Conservation (phyloP, 371 early-diverging fungal species). For the Saksenaea oblongispora region DNA sequence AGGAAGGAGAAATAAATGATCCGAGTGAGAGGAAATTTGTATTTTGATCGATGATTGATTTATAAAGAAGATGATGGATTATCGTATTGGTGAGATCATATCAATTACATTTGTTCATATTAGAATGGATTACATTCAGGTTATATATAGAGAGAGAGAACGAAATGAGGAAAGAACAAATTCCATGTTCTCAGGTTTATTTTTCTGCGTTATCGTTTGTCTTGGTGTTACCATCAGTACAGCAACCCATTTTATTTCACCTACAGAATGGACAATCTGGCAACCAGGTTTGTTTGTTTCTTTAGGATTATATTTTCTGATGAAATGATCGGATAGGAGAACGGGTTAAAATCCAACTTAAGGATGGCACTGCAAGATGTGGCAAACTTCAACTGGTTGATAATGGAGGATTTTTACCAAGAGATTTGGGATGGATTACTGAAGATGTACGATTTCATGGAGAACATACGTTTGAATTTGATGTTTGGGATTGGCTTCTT, state of each 20-base stretch:
- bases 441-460: constrained; percentile 10
- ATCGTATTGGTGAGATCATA: no score
- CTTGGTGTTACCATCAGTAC: not conserved
- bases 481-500: constrained; percentile 19
- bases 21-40: no score
- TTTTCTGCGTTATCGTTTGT: not conserved
- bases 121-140: no score
- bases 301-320: not conserved
- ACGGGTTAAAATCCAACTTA: constrained; percentile 6
- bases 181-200: not conserved
- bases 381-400: constrained; percentile 8
- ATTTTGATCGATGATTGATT: no score
- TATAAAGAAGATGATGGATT: no score
- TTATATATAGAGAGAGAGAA: no score
- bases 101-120: no score
- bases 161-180: no score
- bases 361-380: constrained; percentile 2
- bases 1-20: no score
- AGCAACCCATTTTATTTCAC: constrained; percentile 11
- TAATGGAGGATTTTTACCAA: constrained; percentile 12
- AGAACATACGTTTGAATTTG: constrained; percentile 3
- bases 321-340: constrained; percentile 1
- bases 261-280: constrained; percentile 10
- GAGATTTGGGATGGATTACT: constrained; percentile 13
- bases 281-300: constrained; percentile 8